Conservation (phyloP, 2,329 filamentous ascomycete species). For the Phoma sp. region DNA sequence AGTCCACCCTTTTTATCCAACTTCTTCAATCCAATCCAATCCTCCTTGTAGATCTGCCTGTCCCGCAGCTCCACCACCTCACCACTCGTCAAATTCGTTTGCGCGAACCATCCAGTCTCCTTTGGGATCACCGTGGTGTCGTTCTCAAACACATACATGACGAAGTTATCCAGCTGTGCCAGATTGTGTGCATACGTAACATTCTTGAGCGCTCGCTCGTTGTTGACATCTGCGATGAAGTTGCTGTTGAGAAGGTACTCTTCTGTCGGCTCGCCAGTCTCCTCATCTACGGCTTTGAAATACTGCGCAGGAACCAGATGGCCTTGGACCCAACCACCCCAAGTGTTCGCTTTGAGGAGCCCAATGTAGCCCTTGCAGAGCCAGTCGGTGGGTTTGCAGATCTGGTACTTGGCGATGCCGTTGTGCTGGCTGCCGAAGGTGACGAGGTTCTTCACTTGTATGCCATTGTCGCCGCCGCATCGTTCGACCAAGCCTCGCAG, state of each 20-base stretch:
- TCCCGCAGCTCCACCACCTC: constrained; percentile 72
- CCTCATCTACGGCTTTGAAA: constrained; percentile 73
- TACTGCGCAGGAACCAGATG: constrained; percentile 93
- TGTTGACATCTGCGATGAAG: constrained; percentile 95
- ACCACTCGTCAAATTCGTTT: constrained; percentile 69
- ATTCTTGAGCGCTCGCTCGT: constrained; percentile 82
- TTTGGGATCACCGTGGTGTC: constrained; percentile 88
- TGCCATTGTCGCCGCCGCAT: constrained; percentile 68
- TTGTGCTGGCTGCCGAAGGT: constrained; percentile 94
- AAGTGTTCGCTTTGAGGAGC: constrained; percentile 80
- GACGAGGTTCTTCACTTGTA: constrained; percentile 75
- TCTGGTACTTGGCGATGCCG: constrained; percentile 84
- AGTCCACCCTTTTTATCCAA: constrained; percentile 82
- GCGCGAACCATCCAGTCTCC: constrained; percentile 88
- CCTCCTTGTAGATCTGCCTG: constrained; percentile 79
- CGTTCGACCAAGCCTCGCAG: constrained; percentile 89
- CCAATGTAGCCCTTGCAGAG: constrained; percentile 82
- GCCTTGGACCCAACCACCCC: constrained; percentile 78
- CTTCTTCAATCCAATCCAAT: constrained; percentile 86
- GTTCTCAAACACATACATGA: constrained; percentile 88
- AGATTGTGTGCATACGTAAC: constrained; percentile 75
- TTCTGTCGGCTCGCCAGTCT: constrained; percentile 62
- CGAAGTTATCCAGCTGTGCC: constrained; percentile 74
- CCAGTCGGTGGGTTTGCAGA: constrained; percentile 75
- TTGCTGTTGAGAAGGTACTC: constrained; percentile 81